A percentile compares a stretch with the other conserved stretches of the same genome.
Conservation (phyloP, 495 filamentous ascomycete species). For the Cercophora samala region DNA sequence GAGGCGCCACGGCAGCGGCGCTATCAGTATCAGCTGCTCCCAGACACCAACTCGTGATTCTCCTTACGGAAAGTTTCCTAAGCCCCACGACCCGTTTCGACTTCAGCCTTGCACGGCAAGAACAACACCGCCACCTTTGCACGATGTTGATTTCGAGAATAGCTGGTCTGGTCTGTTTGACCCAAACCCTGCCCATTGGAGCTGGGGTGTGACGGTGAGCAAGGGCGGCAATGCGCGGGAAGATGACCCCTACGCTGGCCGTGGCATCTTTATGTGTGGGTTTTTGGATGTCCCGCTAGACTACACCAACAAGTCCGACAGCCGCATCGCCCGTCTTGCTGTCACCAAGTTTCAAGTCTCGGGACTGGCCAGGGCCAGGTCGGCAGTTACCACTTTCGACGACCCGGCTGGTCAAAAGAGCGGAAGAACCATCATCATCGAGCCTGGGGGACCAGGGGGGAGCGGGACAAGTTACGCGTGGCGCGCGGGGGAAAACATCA, state of each 20-base stretch:
- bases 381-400: neutral
- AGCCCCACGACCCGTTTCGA: constrained; percentile 38
- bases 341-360: constrained; percentile 47
- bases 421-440: constrained; percentile 46
- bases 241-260: constrained; percentile 35
- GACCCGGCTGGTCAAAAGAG: constrained; percentile 34
- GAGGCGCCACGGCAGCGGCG: neutral
- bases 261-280: constrained; percentile 46
- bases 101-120: constrained; percentile 43
- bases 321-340: constrained; percentile 43
- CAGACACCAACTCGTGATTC: neutral
- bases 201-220: constrained; percentile 34
- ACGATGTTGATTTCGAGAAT: constrained; percentile 30
- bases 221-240: neutral
- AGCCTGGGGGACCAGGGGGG: constrained; percentile 47
- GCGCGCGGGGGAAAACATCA: constrained; percentile 35
- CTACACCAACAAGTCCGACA: constrained; percentile 43
- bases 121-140: constrained; percentile 37
- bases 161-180: constrained; percentile 43
- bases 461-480: constrained; percentile 43
- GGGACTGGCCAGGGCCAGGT: constrained; percentile 33
- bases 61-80: constrained; percentile 41
- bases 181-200: constrained; percentile 43
- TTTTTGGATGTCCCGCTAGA: constrained; percentile 49
- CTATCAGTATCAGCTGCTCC: neutral